These are phyloP conservation scores for Picocystis salinarum DNA, from an alignment of 139 green algal species.

Conservation along the genomic window DNA sequence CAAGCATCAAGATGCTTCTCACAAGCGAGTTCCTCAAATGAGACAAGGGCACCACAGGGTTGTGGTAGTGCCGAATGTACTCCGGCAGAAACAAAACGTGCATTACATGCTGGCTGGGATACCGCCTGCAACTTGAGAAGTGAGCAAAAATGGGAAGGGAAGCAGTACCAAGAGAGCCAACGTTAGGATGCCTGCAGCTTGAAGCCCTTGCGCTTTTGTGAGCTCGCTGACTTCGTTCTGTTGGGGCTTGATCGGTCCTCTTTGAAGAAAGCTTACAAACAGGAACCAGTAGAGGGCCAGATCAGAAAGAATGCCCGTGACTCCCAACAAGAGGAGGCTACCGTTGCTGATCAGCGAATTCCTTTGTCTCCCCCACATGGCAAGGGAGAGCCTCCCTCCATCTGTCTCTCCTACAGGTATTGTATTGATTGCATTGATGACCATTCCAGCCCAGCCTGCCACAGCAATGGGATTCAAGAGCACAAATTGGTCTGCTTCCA, in stretches of 20 bases:
- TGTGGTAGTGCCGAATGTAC: no score
- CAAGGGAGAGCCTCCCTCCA: conserved; percentile 38
- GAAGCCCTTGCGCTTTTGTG: no score
- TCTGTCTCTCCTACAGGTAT: conserved; percentile 47
- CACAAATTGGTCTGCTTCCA: conserved; percentile 22
- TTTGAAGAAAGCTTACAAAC: conserved; percentile 48
- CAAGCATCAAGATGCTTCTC: no score
- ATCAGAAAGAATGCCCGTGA: conserved; percentile 29
- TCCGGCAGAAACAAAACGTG: no score
- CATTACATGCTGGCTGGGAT: no score
- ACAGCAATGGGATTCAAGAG: conserved; percentile 34
- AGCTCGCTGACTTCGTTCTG: conserved; percentile 24
- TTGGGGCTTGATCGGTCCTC: conserved; percentile 38
- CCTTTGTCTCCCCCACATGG: conserved; percentile 14
- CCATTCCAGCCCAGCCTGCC: conserved; percentile 51
- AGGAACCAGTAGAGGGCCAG: conserved; percentile 61
- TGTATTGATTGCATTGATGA: conserved; percentile 38
- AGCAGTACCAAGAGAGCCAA: no score
- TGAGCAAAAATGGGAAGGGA: no score
- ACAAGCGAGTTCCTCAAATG: no score
- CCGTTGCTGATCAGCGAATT: neutral
- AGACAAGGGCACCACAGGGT: no score
- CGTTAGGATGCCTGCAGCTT: no score
- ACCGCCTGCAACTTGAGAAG: no score
- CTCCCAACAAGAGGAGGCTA: conserved; percentile 23